Evolutionary conservation across 805 yeast species (phyloP).

Genomic region (Metschnikowia noctiluminum): DNA sequence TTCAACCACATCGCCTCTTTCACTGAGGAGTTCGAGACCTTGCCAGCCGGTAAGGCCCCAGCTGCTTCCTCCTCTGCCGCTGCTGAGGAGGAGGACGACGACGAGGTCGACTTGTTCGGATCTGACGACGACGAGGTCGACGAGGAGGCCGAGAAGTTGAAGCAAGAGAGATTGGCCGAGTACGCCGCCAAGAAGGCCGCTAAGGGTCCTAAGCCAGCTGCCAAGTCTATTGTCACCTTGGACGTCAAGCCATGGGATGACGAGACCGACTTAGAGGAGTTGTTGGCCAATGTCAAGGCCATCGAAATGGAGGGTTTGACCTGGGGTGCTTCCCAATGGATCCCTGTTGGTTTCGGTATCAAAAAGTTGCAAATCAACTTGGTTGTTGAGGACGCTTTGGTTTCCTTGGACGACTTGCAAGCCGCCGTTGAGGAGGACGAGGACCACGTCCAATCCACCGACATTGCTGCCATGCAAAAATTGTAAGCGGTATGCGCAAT

Average conservation of each 20-base stretch:
- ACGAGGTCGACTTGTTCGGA: conserved; percentile 92
- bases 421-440: conserved; percentile 80
- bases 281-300: conserved; percentile 82
- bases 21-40: conserved; percentile 75
- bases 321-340: conserved; percentile 97
- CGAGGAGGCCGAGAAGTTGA: conserved; percentile 94
- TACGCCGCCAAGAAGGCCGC: conserved; percentile 97
- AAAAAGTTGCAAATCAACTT: conserved; percentile 97
- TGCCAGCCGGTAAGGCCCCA: conserved; percentile 77
- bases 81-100: conserved; percentile 66
- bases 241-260: conserved; percentile 99
- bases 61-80: conserved; percentile 46
- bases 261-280: conserved; percentile 90
- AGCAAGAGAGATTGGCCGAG: conserved; percentile 96
- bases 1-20: conserved; percentile 96
- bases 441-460: conserved; percentile 99
- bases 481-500: conserved; percentile 48
- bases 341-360: conserved; percentile 99
- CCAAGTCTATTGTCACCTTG: conserved; percentile 93
- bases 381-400: conserved; percentile 97
- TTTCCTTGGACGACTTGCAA: conserved; percentile 88
- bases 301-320: conserved; percentile 87
- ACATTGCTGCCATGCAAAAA: conserved; percentile 97
- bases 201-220: conserved; percentile 97
- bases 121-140: conserved; percentile 93